These are phyloP conservation scores for Tuber microsphaerosporum DNA, from an alignment of 495 filamentous ascomycete species.

Conservation along the genomic window DNA sequence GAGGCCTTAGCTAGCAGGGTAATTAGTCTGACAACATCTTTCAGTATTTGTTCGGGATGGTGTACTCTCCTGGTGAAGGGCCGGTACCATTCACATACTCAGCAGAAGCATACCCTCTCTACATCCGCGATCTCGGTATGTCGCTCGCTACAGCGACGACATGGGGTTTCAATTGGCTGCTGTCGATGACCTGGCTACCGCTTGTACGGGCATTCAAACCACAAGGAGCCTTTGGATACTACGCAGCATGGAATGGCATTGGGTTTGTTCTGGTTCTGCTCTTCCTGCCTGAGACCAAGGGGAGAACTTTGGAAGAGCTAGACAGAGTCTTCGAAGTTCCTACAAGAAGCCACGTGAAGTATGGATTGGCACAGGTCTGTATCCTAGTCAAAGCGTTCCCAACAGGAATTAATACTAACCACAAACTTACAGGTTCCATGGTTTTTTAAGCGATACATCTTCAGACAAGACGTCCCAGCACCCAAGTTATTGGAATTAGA, in stretches of 20 bases:
- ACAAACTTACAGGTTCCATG: constrained; percentile 44
- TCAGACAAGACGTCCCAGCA: constrained; percentile 44
- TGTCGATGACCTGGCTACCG: constrained; percentile 63
- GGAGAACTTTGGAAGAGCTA: constrained; percentile 63
- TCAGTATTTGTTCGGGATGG: constrained; percentile 55
- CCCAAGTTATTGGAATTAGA: constrained; percentile 30
- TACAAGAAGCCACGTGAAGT: constrained; percentile 48
- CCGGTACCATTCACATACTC: constrained; percentile 81
- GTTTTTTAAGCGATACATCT: constrained; percentile 48
- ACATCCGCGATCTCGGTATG: constrained; percentile 70
- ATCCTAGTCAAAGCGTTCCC: not conserved
- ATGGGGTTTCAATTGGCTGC: constrained; percentile 65
- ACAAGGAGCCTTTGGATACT: constrained; percentile 51
- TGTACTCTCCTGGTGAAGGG: constrained; percentile 74
- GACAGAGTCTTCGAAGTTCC: constrained; percentile 55
- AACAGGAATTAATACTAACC: not conserved
- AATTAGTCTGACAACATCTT: constrained; percentile 6
- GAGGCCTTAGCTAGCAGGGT: not conserved
- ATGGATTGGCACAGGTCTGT: constrained; percentile 29
- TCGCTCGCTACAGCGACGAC: constrained; percentile 65
- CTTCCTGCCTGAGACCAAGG: constrained; percentile 72
- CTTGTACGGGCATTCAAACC: constrained; percentile 55
- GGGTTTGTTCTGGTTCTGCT: constrained; percentile 66
- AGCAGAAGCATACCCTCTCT: constrained; percentile 73
- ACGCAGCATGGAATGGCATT: constrained; percentile 61